Base-by-base conservation (phyloP, 768 basidiomycete genomes). In the Pisolithus marmoratus region DNA sequence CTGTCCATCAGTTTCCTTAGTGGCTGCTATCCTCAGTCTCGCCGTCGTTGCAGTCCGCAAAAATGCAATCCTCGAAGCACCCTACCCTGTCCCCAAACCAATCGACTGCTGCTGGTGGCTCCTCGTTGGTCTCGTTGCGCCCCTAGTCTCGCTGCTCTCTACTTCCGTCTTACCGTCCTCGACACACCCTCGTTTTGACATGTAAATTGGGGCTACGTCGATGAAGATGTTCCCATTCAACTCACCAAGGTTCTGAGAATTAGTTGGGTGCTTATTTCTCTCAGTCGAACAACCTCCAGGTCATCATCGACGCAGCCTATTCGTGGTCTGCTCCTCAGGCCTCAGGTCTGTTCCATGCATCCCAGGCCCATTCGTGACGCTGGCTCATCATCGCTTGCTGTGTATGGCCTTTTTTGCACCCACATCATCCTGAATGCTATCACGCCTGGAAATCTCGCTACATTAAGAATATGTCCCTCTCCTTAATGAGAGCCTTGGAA, bases 91-190 rank as follows among this genome's bases (percentile, higher is more conserved):
- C 46, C 63, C 73, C 27, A 53, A 63, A 12, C 74, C 78, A 42
- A 75, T 95, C 52, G 92, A 95, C 69, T 79, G 74, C 62, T 78
- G 81, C 64, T 94, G 92, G 92, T 84, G 92, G 60, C 70, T 93
- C 46, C 77, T 94, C 62, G 91, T 95, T 66, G 92, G 92, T 62
- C 74, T 94, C 37, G 92, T 41, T 87, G 85, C 50, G 73, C 94
- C 47, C 92, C 92, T 27, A 91, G 82, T 49, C 76, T 75, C 38
- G 63, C 91, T 52, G 91, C 90, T 19, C 81, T 94, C 47, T 94
- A 92, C 74, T 93, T 90, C 85, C 88, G 92, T 65, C 78, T 94
- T 31, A 93, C 91, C 23, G 93, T 94, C 61, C 90, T 91, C 3
- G 91, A 94, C 67, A 94, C 91, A 1, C 92, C n/a, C 91, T 24